Evolutionary conservation across 192 early-diverging fungal species (phyloP).

Genomic region (Neocallimastix lanati): DNA sequence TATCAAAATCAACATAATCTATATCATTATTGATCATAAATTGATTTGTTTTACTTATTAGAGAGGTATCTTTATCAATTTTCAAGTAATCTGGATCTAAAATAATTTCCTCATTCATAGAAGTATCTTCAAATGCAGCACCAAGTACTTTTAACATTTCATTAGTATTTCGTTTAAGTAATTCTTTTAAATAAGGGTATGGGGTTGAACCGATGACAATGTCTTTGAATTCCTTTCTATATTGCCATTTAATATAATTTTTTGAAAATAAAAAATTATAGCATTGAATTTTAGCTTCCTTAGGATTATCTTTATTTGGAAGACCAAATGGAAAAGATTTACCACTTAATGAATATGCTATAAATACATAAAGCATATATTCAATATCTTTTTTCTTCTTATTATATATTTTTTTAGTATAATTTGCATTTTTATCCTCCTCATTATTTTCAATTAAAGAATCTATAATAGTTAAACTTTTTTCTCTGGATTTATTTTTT

Average conservation of each 20-base stretch:
- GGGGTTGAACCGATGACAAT: background rate
- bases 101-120: background rate
- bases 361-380: background rate
- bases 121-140: background rate
- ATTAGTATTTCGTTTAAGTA: background rate
- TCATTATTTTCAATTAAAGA: background rate
- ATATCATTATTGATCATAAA: background rate
- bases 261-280: background rate
- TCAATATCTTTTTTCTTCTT: background rate
- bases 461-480: background rate
- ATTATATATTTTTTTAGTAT: background rate
- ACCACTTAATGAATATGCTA: background rate
- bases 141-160: background rate
- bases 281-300: background rate
- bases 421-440: background rate
- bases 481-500: background rate
- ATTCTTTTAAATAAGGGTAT: background rate
- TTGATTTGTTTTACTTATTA: background rate
- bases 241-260: background rate
- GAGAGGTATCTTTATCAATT: background rate
- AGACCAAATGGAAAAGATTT: background rate
- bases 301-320: background rate
- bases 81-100: background rate
- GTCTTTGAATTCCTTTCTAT: background rate
- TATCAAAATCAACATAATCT: background rate